Evolutionary conservation across 140 eudicot species (phyloP), one percentile per base, ranked within the genome.

Genomic region (Oenanthe javanica): DNA sequence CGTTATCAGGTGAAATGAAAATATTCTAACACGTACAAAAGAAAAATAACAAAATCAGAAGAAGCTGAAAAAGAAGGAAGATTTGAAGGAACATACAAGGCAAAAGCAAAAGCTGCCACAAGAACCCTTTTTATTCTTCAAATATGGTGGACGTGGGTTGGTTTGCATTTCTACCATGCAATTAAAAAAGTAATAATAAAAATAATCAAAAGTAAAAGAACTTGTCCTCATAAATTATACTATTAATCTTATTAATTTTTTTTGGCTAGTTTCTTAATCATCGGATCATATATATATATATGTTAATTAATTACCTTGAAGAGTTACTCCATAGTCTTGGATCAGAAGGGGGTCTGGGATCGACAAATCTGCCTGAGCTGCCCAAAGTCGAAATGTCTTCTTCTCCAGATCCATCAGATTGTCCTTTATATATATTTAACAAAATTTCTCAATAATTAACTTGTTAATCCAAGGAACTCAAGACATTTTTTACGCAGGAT

Each of bases 381-480:
- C 96, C 93, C 51, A 89, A 79, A 8, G 93, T 86, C 42, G 94
- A 89, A 25, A 93, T 86, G 42, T 93, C 96, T 63, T 93, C 98
- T 82, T 93, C 98, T 45, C 94, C 96, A 1, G 96, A 93, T 72
- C 98, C 96, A 43, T 93, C 98, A 0, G 96, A 89, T 82, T 87
- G 93, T 21, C 97, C 96, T 90, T 79, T 78, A 81, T 54, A 19
- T 7, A 36, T 57, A 0, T 43, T 49, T 48, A 36, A 77, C 27
- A 40, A 64, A 40, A 6, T n/a, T 59, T 47, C 48, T 23, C 21
- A 9, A 45, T 1, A 11, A 66, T 8, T 19, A 31, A 40, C 36
- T 23, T 40, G 45, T 51, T 25, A 67, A 25, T 25, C 15, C 3
- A 42, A 42, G 45, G 45, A 42, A 42, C 4, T 42, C 0, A 42